Percentiles rank a stretch among this genome's conserved stretches.
phyloP scores from a whole-genome alignment of 2,329 filamentous ascomycete species.

The Teratosphaeria epicoccoides region DNA sequence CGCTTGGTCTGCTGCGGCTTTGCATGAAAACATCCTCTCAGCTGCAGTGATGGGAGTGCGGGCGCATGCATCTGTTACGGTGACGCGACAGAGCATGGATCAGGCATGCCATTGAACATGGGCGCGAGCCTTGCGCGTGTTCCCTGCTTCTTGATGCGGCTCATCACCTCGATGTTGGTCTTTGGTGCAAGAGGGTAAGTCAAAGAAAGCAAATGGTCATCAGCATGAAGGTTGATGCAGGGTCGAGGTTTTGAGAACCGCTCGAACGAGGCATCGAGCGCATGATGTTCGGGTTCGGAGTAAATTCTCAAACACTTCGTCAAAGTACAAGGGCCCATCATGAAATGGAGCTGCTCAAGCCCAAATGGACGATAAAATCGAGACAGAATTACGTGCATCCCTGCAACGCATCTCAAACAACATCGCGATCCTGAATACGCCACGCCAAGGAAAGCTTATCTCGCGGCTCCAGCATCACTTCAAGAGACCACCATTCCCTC shows the following conservation, averaged over 20 bases:
- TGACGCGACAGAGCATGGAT: not conserved
- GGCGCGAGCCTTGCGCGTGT: not conserved
- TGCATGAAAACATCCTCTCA: too few species aligned
- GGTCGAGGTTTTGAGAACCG: too few species aligned
- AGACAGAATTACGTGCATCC: too few species aligned
- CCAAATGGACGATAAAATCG: too few species aligned
- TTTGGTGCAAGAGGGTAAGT: not conserved
- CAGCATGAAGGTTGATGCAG: not conserved
- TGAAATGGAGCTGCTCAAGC: too few species aligned
- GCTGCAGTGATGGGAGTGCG: too few species aligned
- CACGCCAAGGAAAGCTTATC: not conserved
- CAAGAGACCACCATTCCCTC: not conserved
- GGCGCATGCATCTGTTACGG: too few species aligned
- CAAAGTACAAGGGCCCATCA: too few species aligned
- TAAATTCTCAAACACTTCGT: too few species aligned
- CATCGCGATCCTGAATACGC: not conserved
- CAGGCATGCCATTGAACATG: not conserved
- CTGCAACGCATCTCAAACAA: too few species aligned
- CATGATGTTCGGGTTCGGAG: not conserved
- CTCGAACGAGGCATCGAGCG: not conserved
- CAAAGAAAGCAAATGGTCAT: not conserved
- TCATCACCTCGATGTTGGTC: not conserved
- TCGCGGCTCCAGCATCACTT: not conserved
- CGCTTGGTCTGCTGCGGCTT: too few species aligned
- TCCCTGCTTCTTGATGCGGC: not conserved